A percentile compares a stretch with the other conserved stretches of the same genome.
Conservation (phyloP, 768 basidiomycete genomes). For the Tulasnella sp. region DNA sequence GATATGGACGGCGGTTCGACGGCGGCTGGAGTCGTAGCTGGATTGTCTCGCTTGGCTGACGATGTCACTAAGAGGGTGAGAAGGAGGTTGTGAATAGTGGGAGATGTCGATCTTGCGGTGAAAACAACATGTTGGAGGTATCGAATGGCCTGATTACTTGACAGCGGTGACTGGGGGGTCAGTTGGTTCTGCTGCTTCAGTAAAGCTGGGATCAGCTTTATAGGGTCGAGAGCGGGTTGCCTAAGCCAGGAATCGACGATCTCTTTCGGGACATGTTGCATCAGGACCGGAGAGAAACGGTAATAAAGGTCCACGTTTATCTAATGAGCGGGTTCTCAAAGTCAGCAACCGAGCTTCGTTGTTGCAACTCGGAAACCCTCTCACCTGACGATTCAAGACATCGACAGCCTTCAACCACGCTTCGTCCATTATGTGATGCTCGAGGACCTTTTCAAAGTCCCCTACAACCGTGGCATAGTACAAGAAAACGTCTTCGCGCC, state of each 20-base stretch:
- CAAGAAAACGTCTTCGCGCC: conserved; percentile 88
- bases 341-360: background rate
- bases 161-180: conserved; percentile 60
- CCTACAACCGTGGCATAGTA: conserved; percentile 83
- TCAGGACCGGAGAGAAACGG: conserved; percentile 84
- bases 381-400: conserved; percentile 85
- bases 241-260: conserved; percentile 93
- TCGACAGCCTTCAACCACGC: conserved; percentile 91
- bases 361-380: conserved; percentile 35
- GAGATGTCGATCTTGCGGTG: conserved; percentile 74
- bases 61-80: conserved; percentile 78
- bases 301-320: conserved; percentile 89
- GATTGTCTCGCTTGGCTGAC: conserved; percentile 40
- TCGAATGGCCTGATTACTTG: conserved; percentile 84
- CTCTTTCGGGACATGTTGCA: conserved; percentile 83
- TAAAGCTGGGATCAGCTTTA: conserved; percentile 86
- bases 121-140: conserved; percentile 87
- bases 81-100: conserved; percentile 91
- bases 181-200: conserved; percentile 76
- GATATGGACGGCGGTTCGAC: conserved; percentile 43
- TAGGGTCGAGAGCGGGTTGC: conserved; percentile 74
- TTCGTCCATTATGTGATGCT: conserved; percentile 91
- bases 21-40: conserved; percentile 13
- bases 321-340: conserved; percentile 47
- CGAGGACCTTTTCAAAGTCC: conserved; percentile 82